Evolutionary conservation across 768 basidiomycete species (phyloP), one percentile per base, ranked within the genome.

Genomic region (Tephrocybe sp.): DNA sequence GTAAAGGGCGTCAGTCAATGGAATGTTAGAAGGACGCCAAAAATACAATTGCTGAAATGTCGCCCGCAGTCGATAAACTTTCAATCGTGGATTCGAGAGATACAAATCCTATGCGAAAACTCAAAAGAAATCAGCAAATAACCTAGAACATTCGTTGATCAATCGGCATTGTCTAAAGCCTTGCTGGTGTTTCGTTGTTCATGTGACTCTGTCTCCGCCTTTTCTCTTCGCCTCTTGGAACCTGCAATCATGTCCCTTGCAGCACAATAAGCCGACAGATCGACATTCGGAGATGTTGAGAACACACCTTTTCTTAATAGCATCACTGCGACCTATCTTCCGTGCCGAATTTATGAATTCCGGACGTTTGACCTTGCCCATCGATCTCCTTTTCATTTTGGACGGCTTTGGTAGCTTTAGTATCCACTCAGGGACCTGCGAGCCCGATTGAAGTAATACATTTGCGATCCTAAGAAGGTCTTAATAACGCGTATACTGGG

Each of bases 371-470:
- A 84, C 74, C 70, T 88, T 92, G 51, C 90, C 90, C 83, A 98
- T 91, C 62, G 84, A 75, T 59, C 78, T 83, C 56, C 88, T 85
- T 70, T 89, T 88, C 75, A 93, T 78, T 69, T 93, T 96, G 1
- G 90, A 90, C 0, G 96, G 94, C 65, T 91, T 94, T 18, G 89
- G 89, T n/a, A 99, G 77, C 58, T 89, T 88, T n/a, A 90, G 66
- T 57, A 98, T 98, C 91, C 94, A 99, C 20, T 93, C 90, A 1
- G 95, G 92, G 0, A 97, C 94, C 2, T 78, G 70, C 51, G 90
- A 96, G 3, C 96, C 95, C 0, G 94, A 95, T 62, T 94, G 88
- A 18, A 90, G 74, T 53, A 98, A 81, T n/a, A 98, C 91, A 65
- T 98, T 98, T 45, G 95, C 96, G 65, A 98, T 90, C 42, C 93